phyloP scores from a whole-genome alignment of 768 basidiomycete species.

The Xerocomellus chrysenteron region DNA sequence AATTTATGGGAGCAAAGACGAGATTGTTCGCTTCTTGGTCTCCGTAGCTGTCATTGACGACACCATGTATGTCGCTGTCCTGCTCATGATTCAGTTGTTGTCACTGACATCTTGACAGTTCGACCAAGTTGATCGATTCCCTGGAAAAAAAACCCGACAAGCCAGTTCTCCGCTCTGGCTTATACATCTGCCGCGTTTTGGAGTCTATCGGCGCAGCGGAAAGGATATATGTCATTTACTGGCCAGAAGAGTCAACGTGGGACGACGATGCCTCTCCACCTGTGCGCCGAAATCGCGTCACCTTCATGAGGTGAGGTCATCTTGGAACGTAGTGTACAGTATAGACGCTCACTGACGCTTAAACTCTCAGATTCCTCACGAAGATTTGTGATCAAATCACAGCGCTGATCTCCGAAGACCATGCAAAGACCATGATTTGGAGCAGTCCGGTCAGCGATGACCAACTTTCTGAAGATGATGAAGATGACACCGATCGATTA shows the following conservation, averaged over 20 bases:
- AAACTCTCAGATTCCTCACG: conserved; percentile 48
- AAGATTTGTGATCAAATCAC: conserved; percentile 56
- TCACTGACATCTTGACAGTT: conserved; percentile 10
- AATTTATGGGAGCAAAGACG: conserved; percentile 53
- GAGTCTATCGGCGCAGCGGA: conserved; percentile 7
- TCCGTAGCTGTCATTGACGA: conserved; percentile 39
- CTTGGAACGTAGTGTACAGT: neutral
- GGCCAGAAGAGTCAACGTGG: conserved; percentile 65
- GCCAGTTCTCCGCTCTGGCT: conserved; percentile 45
- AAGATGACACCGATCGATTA: conserved; percentile 46
- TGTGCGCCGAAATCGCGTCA: conserved; percentile 50
- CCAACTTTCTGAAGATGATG: conserved; percentile 26
- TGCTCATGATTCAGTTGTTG: neutral
- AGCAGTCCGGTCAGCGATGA: conserved; percentile 31
- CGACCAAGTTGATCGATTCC: conserved; percentile 6
- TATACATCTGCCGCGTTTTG: conserved; percentile 42
- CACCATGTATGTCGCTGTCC: conserved; percentile 35
- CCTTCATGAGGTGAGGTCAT: conserved; percentile 52
- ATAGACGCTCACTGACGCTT: neutral
- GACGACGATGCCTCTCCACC: conserved; percentile 47
- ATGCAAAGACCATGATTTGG: conserved; percentile 47
- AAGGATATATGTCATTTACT: conserved; percentile 51
- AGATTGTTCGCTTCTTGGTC: conserved; percentile 48
- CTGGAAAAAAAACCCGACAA: conserved; percentile 1
- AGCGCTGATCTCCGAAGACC: conserved; percentile 47